Base-by-base conservation (phyloP, 192 early-diverging fungal species). In the Umbelopsis sp. region DNA sequence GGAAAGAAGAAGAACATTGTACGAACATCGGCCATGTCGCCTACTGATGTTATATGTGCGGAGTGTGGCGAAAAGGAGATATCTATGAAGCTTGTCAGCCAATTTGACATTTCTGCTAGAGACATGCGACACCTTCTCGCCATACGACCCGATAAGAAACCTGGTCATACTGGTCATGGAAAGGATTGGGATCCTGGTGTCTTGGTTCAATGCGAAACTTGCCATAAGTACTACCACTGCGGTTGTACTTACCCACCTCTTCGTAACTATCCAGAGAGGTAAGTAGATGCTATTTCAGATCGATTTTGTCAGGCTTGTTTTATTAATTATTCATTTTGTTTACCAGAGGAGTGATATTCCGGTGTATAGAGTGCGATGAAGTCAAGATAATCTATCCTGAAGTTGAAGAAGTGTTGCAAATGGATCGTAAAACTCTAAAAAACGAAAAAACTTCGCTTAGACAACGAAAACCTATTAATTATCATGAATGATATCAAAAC, bases 101-200 rank as follows among this genome's bases (percentile, higher is more conserved):
- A 10, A 0, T 20, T 62, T 8, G 56, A 31, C 8, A 32, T 62
- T 29, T 62, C 56, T 7, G 16, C 29, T 29, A 22, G 21, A 36
- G 11, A 44, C 1, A 47, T 67, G 43, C 34, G 38, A 0, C 24
- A 25, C 41, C 4, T 45, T 12, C 16, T 44, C 10, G 45, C 21
- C 2, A 67, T 67, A 45, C 45, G 66, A 20, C 66, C 43, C 2
- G 21, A 3, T 45, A 25, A 24, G 17, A 24, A 47, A 4, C 26
- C 26, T n/a, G 66, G 43, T 26, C 43, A 43, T n/a, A 47, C 66
- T 12, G 45, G 66, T 47, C 16, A 5, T 21, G 66, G 66, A n/a
- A 67, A 67, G 17, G 66, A 67, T n/a, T 67, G 66, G 66, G 45
- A 67, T 45, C 66, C 66, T 6, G 32, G 41, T 24, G 38, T 9